Evolutionary conservation across 2,329 filamentous ascomycete genomes (phyloP).

Genomic region (Alternaria triticimaculans): DNA sequence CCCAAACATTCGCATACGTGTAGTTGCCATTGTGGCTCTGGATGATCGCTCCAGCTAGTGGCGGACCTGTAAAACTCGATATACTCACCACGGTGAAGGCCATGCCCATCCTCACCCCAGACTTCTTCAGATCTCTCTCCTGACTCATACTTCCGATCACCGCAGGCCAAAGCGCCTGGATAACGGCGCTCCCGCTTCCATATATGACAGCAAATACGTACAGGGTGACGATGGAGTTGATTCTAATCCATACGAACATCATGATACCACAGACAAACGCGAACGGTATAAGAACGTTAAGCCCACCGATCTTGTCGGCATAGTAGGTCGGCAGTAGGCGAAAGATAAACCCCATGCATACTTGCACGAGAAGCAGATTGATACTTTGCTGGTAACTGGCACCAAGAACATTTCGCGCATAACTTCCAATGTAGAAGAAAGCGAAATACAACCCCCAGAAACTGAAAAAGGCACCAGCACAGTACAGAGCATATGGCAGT

Average conservation of each 20-base stretch:
- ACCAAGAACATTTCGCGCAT: constrained; percentile 53
- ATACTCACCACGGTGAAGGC: constrained; percentile 47
- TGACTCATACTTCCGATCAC: constrained; percentile 41
- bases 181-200: constrained; percentile 35
- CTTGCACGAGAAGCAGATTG: constrained; percentile 61
- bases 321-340: constrained; percentile 56
- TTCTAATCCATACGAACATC: constrained; percentile 44
- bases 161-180: constrained; percentile 42
- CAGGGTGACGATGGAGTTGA: constrained; percentile 30
- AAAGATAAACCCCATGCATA: constrained; percentile 58
- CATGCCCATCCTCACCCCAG: constrained; percentile 47
- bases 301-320: constrained; percentile 52
- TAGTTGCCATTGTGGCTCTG: constrained; percentile 37
- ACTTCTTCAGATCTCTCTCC: constrained; percentile 40
- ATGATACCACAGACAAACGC: constrained; percentile 56
- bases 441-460: constrained; percentile 52
- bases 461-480: constrained; percentile 44
- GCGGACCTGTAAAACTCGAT: constrained; percentile 43
- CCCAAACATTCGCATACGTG: constrained; percentile 49
- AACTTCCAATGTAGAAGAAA: constrained; percentile 55
- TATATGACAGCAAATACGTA: constrained; percentile 44
- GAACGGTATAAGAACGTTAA: constrained; percentile 57
- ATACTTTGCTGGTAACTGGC: constrained; percentile 60
- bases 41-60: constrained; percentile 45
- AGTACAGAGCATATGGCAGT: constrained; percentile 48